Percentiles rank a stretch among this genome's conserved stretches.
These are phyloP conservation scores for Plasmodium gonderi DNA, from an alignment of 169 alveolate genomes.

Conservation along the genomic window DNA sequence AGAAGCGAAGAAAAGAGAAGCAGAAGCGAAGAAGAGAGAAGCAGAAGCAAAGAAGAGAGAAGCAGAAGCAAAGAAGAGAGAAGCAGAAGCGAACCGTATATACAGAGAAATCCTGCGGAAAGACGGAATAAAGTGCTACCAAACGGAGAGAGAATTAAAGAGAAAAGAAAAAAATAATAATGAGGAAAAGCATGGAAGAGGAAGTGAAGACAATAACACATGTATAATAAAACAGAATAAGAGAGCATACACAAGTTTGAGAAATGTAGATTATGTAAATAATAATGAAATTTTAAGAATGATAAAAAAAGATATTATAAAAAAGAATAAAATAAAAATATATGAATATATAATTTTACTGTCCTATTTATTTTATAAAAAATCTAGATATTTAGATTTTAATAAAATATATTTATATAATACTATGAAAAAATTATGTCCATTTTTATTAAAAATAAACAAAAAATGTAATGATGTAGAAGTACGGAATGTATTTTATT, in stretches of 20 bases:
- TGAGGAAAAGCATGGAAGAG: background rate
- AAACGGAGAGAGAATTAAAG: background rate
- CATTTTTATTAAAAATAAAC: slow-evolving; percentile 14
- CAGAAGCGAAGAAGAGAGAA: background rate
- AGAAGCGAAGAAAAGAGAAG: background rate
- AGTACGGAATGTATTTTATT: slow-evolving; percentile 6
- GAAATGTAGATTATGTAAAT: slow-evolving; percentile 2
- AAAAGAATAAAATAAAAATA: slow-evolving; percentile 24
- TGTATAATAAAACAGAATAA: slow-evolving; percentile 36
- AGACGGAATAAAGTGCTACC: background rate
- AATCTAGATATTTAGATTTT: slow-evolving; percentile 39
- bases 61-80: background rate
- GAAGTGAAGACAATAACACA: background rate
- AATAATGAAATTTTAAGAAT: background rate
- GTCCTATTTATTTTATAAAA: slow-evolving; percentile 46
- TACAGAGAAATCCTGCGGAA: background rate
- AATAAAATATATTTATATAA: slow-evolving; percentile 50
- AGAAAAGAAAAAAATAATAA: background rate
- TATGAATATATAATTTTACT: slow-evolving; percentile 33
- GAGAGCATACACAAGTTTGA: slow-evolving; percentile 10
- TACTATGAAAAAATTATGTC: slow-evolving; percentile 48
- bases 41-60: background rate
- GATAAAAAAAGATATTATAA: background rate
- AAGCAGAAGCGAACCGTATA: background rate
- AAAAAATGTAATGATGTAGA: slow-evolving; percentile 55